These are phyloP conservation scores for Amaranthus hypochondriacus DNA, from an alignment of 148 eudicot species.

Conservation along the genomic window DNA sequence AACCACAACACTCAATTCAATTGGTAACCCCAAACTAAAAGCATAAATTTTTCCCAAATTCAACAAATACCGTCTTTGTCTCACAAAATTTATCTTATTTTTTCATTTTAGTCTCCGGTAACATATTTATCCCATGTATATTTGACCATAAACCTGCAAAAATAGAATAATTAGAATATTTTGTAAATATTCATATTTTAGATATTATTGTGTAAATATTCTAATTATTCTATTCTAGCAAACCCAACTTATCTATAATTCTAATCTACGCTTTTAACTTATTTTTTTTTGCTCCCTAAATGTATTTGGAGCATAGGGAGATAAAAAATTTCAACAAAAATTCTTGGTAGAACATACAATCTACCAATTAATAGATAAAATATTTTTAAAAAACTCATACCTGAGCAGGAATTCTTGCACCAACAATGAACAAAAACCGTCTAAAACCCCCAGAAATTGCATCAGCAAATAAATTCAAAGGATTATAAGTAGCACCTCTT, in stretches of 20 bases:
- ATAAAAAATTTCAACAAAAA: neutral
- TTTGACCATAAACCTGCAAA: no score
- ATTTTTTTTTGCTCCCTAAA: no score
- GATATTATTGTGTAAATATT: no score
- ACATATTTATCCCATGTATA: no score
- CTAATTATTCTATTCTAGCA: no score
- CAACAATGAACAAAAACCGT: slow-evolving; percentile 53
- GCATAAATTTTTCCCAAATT: slow-evolving; percentile 7
- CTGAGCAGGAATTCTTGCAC: slow-evolving; percentile 89
- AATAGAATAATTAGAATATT: no score
- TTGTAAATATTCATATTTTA: no score
- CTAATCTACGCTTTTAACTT: no score
- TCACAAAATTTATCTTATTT: neutral
- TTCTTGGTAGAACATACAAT: no score
- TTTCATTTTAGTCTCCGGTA: no score
- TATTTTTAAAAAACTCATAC: slow-evolving; percentile 27
- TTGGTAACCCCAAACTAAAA: slow-evolving; percentile 4
- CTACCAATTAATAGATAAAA: no score
- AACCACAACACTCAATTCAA: neutral
- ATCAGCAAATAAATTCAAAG: slow-evolving; percentile 46
- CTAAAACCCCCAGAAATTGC: slow-evolving; percentile 66
- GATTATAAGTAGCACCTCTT: slow-evolving; percentile 68
- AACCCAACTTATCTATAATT: no score
- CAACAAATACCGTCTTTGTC: neutral
- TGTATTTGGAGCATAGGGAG: neutral